Percentiles rank a stretch among this genome's conserved stretches.
These are phyloP conservation scores for Domatiomyces catenatus DNA, from an alignment of 2,329 filamentous ascomycete genomes.

Conservation along the genomic window DNA sequence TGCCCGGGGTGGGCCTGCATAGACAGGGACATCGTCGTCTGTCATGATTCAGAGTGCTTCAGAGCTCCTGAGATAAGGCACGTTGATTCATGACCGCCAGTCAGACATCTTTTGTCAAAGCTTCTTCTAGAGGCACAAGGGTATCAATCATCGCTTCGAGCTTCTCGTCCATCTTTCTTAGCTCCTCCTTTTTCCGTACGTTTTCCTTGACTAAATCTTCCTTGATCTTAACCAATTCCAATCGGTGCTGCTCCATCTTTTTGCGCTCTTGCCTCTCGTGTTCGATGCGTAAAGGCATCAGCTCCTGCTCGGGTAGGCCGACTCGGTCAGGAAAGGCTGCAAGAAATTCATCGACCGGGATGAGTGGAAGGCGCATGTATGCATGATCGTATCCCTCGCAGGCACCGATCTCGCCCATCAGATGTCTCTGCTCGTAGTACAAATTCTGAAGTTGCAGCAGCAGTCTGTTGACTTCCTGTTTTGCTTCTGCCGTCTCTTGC, in stretches of 20 bases:
- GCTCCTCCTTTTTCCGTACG: slow-evolving; percentile 82
- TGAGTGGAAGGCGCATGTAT: slow-evolving; percentile 70
- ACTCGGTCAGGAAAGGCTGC: slow-evolving; percentile 57
- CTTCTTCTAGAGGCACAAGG: slow-evolving; percentile 12
- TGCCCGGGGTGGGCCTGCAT: not conserved
- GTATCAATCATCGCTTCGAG: slow-evolving; percentile 84
- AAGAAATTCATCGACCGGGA: slow-evolving; percentile 71
- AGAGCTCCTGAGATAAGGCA: too few species aligned
- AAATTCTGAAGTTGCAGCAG: slow-evolving; percentile 90
- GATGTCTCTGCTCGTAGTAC: slow-evolving; percentile 86
- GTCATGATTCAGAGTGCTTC: not conserved
- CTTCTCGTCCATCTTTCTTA: slow-evolving; percentile 80
- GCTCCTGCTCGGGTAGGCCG: slow-evolving; percentile 56
- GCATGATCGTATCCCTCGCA: slow-evolving; percentile 89
- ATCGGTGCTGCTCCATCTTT: slow-evolving; percentile 67
- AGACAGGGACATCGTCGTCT: not conserved
- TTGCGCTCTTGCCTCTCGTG: slow-evolving; percentile 78
- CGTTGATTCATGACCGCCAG: not conserved
- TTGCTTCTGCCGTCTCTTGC: slow-evolving; percentile 65
- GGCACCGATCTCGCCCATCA: slow-evolving; percentile 75
- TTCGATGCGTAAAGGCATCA: slow-evolving; percentile 82
- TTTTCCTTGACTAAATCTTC: slow-evolving; percentile 59
- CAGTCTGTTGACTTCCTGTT: slow-evolving; percentile 79
- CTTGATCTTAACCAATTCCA: slow-evolving; percentile 59
- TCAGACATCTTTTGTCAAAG: slow-evolving; percentile 14